Evolutionary conservation across 805 yeast genomes (phyloP).

Genomic region (Saturnispora ahearnii): DNA sequence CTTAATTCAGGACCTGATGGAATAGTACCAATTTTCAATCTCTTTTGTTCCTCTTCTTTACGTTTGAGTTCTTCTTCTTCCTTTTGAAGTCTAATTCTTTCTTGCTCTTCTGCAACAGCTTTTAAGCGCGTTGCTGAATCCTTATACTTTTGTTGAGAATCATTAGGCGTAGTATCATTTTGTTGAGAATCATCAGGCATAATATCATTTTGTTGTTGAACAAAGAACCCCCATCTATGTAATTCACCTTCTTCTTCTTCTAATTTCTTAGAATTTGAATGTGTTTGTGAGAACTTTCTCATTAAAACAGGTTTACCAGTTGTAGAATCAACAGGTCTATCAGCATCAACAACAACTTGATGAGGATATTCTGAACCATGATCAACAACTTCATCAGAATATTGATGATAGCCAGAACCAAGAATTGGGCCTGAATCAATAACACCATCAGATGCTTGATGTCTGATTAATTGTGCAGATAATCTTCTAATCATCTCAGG

Average conservation of each 20-base stretch:
- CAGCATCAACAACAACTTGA: slow-evolving; percentile 60
- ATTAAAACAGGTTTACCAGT: slow-evolving; percentile 68
- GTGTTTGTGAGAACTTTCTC: slow-evolving; percentile 55
- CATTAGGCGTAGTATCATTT: slow-evolving; percentile 24
- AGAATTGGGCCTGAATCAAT: slow-evolving; percentile 46
- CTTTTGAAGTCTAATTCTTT: slow-evolving; percentile 6
- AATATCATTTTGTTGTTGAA: slow-evolving; percentile 46
- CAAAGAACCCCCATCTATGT: slow-evolving; percentile 76
- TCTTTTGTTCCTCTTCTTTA: slow-evolving; percentile 7
- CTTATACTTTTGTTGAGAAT: slow-evolving; percentile 10
- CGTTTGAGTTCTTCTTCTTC: slow-evolving; percentile 6
- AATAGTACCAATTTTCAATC: slow-evolving; percentile 27
- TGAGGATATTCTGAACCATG: slow-evolving; percentile 39
- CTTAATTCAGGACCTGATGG: slow-evolving; percentile 49
- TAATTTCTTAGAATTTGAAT: slow-evolving; percentile 61
- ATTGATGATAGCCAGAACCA: slow-evolving; percentile 29
- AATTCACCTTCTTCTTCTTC: slow-evolving; percentile 91
- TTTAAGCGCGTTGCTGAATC: slow-evolving; percentile 1
- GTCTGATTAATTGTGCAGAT: slow-evolving; percentile 32
- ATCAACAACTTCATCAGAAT: slow-evolving; percentile 5
- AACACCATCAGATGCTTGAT: slow-evolving; percentile 40
- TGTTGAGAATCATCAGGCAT: slow-evolving; percentile 36
- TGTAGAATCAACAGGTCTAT: slow-evolving; percentile 52
- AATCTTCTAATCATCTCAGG: slow-evolving; percentile 23
- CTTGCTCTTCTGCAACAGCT: slow-evolving; percentile 4